A percentile compares a stretch with the other conserved stretches of the same genome.
phyloP scores from a whole-genome alignment of 129 eudicot genomes.

The Flaveria brownii region DNA sequence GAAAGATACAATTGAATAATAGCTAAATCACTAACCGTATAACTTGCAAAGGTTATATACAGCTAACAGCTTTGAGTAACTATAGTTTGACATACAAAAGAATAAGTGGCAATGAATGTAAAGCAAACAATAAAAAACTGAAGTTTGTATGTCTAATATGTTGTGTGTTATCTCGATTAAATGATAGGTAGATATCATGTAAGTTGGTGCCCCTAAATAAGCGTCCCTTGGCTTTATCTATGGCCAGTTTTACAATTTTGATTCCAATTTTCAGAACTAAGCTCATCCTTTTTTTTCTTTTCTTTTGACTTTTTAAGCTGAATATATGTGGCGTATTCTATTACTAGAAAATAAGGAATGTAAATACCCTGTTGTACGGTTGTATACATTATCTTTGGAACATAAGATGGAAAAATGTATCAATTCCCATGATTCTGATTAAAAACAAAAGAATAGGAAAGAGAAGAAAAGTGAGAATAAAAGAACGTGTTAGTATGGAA shows the following conservation, averaged over 20 bases:
- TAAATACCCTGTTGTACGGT: conserved; percentile 26
- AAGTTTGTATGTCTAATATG: background rate
- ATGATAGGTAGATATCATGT: conserved; percentile 3
- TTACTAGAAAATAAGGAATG: conserved; percentile 17
- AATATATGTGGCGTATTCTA: conserved; percentile 23
- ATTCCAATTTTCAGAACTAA: conserved; percentile 26
- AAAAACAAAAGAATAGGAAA: conserved; percentile 16
- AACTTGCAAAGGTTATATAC: conserved; percentile 14
- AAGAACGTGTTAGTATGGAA: background rate
- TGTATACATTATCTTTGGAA: conserved; percentile 31
- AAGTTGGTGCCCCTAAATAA: conserved; percentile 27
- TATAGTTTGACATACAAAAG: conserved; percentile 15
- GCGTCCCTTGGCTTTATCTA: conserved; percentile 31
- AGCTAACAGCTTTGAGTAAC: background rate
- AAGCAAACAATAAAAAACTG: background rate
- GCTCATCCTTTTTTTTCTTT: conserved; percentile 11
- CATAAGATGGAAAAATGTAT: conserved; percentile 22
- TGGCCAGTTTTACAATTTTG: conserved; percentile 19
- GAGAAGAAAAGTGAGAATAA: conserved; percentile 28
- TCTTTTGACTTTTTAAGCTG: conserved; percentile 7
- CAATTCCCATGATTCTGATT: conserved; percentile 27
- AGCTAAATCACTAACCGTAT: conserved; percentile 19
- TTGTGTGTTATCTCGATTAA: conserved; percentile 3
- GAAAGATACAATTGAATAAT: background rate
- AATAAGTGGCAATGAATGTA: conserved; percentile 1